These are phyloP conservation scores for Diplogelasinospora grovesii DNA, from an alignment of 495 filamentous ascomycete species.

Conservation along the genomic window DNA sequence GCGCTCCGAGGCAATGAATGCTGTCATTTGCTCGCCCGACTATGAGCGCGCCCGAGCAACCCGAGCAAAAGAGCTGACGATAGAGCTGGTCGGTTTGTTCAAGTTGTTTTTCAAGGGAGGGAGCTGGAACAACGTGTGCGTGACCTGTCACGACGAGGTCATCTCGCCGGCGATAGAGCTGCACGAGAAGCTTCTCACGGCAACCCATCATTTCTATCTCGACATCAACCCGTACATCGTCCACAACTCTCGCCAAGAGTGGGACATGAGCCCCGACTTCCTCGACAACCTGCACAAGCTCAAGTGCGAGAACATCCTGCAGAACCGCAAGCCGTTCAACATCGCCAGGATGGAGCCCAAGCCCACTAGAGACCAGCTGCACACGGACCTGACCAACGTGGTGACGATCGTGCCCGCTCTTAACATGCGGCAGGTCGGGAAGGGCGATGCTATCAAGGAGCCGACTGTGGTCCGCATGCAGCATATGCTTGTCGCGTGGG, in stretches of 20 bases:
- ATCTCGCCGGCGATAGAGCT: conserved; percentile 23
- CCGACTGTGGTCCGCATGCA: conserved; percentile 18
- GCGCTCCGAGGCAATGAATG: conserved; percentile 25
- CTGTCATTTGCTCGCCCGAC: conserved; percentile 17
- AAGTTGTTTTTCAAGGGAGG: conserved; percentile 10
- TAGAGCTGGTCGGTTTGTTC: conserved; percentile 11
- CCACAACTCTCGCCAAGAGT: conserved; percentile 8
- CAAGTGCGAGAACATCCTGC: conserved; percentile 23
- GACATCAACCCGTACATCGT: conserved; percentile 16
- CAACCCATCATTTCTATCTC: conserved; percentile 25
- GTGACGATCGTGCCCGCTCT: conserved; percentile 19
- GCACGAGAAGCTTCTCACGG: conserved; percentile 24
- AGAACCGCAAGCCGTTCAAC: conserved; percentile 21
- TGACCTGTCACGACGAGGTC: conserved; percentile 10
- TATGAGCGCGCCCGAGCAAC: conserved; percentile 10
- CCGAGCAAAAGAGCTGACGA: conserved; percentile 8
- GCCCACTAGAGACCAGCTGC: conserved; percentile 16
- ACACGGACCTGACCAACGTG: conserved; percentile 13
- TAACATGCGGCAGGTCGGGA: conserved; percentile 19
- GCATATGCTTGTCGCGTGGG: conserved; percentile 26
- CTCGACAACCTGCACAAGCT: conserved; percentile 14
- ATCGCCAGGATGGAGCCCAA: conserved; percentile 18
- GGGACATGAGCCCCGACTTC: conserved; percentile 16
- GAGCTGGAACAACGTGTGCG: conserved; percentile 8
- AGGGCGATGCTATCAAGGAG: conserved; percentile 15